Base-by-base conservation (phyloP, 164 flowering plant genomes). In the Saururus chinensis region DNA sequence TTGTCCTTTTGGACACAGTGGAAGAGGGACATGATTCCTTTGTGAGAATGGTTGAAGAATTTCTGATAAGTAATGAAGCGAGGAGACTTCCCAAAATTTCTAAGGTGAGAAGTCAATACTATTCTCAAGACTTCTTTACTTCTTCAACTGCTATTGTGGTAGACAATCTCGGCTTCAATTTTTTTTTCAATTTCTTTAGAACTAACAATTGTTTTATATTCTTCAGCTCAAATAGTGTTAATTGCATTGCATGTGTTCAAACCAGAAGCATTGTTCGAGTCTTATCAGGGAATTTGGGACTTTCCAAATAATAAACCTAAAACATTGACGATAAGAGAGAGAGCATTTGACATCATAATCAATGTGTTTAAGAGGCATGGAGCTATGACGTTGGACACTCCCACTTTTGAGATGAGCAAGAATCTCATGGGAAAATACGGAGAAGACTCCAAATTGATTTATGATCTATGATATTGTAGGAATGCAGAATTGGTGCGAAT, bases 401-500 rank as follows among this genome's bases (percentile, higher is more conserved):
- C 99, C 63, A 95, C 54, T 52, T 93, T 93, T 74, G 99, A 93
- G 75, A 52, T 88, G 79, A 80, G 89, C 68, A 97, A 93, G 75
- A 93, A 96, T 66, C 82, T 87, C n/a, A 90, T 78, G 89, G 98
- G 97, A 55, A 93, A 90, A 62, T 93, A 93, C 70, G 97, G 99
- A 56, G 97, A 93, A 75, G 99, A 93, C 69, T 90, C 99, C 42
- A 93, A 93, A 66, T 75, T 93, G 76, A 81, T 93, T 67, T 90
- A 85, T 76, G 99, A 93, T 80, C 96, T 93, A n/a, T 62, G 97
- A 13, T 60, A 20, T 42, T 9, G 17, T 25, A 55, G 25, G 35
- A 19, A 1, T 23, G 6, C 19, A 17, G 1, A 22, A 4, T 30
- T 9, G 4, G 16, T 23, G 25, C 13, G 25, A 11, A 16, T 14